Evolutionary conservation across 768 basidiomycete genomes (phyloP), one percentile per base, ranked within the genome.

Genomic region (Leccinum subtestaceum): DNA sequence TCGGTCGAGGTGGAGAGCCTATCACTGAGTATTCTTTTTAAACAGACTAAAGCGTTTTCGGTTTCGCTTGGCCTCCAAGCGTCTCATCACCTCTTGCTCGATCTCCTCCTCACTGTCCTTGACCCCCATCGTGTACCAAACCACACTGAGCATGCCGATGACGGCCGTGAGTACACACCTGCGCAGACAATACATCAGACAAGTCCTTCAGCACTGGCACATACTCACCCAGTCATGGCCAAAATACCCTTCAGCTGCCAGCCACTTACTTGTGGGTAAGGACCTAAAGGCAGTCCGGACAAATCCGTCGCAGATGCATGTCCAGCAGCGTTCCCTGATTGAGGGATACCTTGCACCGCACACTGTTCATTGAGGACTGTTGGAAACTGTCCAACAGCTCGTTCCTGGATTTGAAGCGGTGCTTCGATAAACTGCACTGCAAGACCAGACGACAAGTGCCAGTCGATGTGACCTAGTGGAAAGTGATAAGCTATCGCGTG

Each of bases 251-350:
- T 86, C 29, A 85, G 75, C 62, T 78, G 81, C 89, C 89, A 93
- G 2, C 91, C 90, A 47, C 85, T 68, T 40, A 78, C 77, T 70
- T 93, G 89, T 15, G 77, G 84, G 80, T 74, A 94, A 5, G 94
- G 93, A 3, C 90, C 91, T 23, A 81, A 63, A 12, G 75, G 76
- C 25, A 89, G 72, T 12, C 93, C 88, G 36, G 71, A 62, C 63
- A 95, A 79, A 67, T 97, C 88, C 9, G 84, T 85, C 13, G 84
- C 73, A 21, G 84, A 85, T 2, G 80, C 80, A 63, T 84, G 80
- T 0, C 96, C 96, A 12, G 91, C 96, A 1, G 93, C 94, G 72
- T 99, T 99, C 11, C 96, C 96, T 1, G 81, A 82, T 4, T 74
- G 75, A 1, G 85, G 83, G 45, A 81, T 69, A 10, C 82, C 80